phyloP scores from a whole-genome alignment of 441 rosid genomes.

The Rhodomyrtus psidioides region DNA sequence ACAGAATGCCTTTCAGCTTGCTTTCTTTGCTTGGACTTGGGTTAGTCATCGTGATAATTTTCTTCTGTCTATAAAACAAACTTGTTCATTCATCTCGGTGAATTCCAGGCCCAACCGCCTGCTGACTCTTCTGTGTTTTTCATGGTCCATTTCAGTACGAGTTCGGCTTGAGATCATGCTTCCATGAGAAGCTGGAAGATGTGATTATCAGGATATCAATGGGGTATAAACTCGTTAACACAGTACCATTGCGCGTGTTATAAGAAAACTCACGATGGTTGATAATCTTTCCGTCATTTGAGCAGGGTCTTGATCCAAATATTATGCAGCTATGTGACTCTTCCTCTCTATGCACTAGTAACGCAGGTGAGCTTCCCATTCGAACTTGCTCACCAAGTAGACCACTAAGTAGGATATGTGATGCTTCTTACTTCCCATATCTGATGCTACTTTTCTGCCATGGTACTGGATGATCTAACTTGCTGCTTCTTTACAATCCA shows the following conservation, averaged over 20 bases:
- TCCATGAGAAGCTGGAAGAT: neutral
- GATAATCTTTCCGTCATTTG: neutral
- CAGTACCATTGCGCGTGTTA: neutral
- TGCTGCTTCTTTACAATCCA: neutral
- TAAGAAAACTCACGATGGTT: neutral
- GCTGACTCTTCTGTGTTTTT: neutral
- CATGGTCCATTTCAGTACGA: neutral
- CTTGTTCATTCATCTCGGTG: neutral
- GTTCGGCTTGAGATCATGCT: conserved; percentile 1
- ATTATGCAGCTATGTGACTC: conserved; percentile 4
- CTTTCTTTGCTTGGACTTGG: conserved; percentile 6
- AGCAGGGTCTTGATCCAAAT: neutral
- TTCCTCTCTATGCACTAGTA: conserved; percentile 10
- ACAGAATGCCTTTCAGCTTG: conserved; percentile 9
- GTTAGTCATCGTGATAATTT: neutral
- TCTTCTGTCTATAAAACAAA: neutral
- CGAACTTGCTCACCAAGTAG: neutral
- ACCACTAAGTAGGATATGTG: neutral
- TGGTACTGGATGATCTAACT: neutral
- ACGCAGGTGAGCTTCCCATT: conserved; percentile 6
- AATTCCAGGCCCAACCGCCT: neutral
- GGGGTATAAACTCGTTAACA: neutral
- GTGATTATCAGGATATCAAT: conserved; percentile 1
- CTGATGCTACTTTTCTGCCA: neutral
- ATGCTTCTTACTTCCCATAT: neutral